phyloP scores from a whole-genome alignment of 148 eudicot species.

The Nepenthes gracilis region DNA sequence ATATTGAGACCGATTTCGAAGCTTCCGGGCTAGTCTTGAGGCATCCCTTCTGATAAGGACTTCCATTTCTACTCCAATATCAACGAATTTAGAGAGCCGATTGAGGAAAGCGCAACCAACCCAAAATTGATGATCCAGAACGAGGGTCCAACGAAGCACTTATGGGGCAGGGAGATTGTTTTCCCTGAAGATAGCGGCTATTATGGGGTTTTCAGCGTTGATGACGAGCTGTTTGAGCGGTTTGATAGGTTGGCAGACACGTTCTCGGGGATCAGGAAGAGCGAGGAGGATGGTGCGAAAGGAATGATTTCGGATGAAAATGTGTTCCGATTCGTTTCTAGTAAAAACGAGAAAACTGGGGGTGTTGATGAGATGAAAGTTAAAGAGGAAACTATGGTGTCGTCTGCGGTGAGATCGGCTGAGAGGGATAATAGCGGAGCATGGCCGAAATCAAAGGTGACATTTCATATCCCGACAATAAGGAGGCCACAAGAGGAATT shows the following conservation, averaged over 20 bases:
- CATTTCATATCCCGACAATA: slow-evolving; percentile 75
- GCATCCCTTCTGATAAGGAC: slow-evolving; percentile 64
- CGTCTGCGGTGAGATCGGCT: slow-evolving; percentile 44
- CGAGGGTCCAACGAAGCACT: slow-evolving; percentile 30
- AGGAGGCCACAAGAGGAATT: slow-evolving; percentile 75
- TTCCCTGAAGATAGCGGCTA: slow-evolving; percentile 32
- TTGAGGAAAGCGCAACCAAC: slow-evolving; percentile 28
- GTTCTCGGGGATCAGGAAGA: slow-evolving; percentile 31
- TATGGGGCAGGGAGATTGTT: slow-evolving; percentile 37
- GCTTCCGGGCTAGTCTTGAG: slow-evolving; percentile 61
- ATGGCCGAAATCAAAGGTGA: slow-evolving; percentile 57
- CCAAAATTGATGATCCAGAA: slow-evolving; percentile 31
- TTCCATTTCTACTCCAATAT: slow-evolving; percentile 79
- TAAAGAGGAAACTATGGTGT: slow-evolving; percentile 16
- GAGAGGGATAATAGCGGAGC: slow-evolving; percentile 41
- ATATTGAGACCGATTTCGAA: slow-evolving; percentile 47
- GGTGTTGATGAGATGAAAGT: slow-evolving; percentile 9
- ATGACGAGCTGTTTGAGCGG: slow-evolving; percentile 65
- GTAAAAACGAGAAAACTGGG: slow-evolving; percentile 50
- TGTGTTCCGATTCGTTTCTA: slow-evolving; percentile 66
- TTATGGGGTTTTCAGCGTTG: slow-evolving; percentile 58
- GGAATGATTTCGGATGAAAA: slow-evolving; percentile 9
- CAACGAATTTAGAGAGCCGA: slow-evolving; percentile 48
- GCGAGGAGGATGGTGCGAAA: slow-evolving; percentile 35
- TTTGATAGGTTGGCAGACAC: slow-evolving; percentile 62